Conservation (phyloP, 106 monocot species). For the Chionographis japonica region DNA sequence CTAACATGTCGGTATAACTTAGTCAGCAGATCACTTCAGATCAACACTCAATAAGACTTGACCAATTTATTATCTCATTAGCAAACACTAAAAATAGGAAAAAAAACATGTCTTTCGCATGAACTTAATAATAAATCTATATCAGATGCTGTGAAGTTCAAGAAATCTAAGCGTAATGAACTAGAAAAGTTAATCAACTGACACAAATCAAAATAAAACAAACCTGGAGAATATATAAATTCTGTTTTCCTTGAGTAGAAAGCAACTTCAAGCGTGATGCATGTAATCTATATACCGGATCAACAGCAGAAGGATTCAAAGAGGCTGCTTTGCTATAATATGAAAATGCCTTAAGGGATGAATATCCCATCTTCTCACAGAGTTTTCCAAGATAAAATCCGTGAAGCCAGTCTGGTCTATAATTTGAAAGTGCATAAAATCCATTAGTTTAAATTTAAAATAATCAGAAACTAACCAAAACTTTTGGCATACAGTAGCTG, state of each 20-base stretch:
- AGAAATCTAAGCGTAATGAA: not conserved
- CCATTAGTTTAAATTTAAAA: not conserved
- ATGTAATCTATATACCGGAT: constrained; percentile 90
- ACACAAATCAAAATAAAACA: constrained; percentile 5
- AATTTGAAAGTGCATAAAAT: constrained; percentile 16
- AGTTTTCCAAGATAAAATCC: constrained; percentile 94
- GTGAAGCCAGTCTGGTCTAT: constrained; percentile 86
- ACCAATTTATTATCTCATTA: no score
- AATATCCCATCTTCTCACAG: constrained; percentile 83
- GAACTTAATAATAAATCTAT: no score
- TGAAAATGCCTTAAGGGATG: constrained; percentile 66
- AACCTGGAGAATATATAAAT: constrained; percentile 63
- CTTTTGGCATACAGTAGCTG: not conserved
- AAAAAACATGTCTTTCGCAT: no score
- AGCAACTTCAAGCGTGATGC: constrained; percentile 92
- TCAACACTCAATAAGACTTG: no score
- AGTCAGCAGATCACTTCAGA: no score
- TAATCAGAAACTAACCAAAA: not conserved
- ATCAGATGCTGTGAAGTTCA: no score
- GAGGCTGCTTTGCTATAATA: constrained; percentile 69
- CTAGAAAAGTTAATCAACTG: not conserved
- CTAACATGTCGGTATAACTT: no score
- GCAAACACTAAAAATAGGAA: no score
- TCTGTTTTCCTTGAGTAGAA: constrained; percentile 51
- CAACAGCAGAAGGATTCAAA: constrained; percentile 89